These are phyloP conservation scores for Podospora conica DNA, from an alignment of 495 filamentous ascomycete species.

Conservation along the genomic window DNA sequence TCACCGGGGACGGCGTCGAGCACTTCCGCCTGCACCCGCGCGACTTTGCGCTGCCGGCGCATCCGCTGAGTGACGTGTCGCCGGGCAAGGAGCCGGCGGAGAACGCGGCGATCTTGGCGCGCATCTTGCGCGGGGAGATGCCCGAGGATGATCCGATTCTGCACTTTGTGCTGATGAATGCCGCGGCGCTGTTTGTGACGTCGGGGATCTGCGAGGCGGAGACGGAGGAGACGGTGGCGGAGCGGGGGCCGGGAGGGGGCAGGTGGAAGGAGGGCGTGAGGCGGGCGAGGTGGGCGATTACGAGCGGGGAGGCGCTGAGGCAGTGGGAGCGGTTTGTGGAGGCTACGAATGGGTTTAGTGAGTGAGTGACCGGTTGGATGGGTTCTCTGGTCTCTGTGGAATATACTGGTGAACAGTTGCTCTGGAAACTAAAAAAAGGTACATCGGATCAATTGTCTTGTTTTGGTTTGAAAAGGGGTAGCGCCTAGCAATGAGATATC, in stretches of 20 bases:
- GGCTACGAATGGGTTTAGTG: conserved; percentile 36
- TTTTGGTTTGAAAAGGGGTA: neutral
- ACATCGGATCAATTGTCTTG: neutral
- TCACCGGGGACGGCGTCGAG: conserved; percentile 53
- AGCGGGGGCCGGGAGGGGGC: conserved; percentile 73
- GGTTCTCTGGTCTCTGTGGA: neutral
- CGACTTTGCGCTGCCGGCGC: conserved; percentile 76
- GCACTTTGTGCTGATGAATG: conserved; percentile 91
- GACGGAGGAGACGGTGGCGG: conserved; percentile 67
- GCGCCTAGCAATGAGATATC: neutral
- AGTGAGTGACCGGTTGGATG: neutral
- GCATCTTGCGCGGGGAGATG: conserved; percentile 67
- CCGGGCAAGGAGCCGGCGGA: conserved; percentile 79
- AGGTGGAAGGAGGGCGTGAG: conserved; percentile 92
- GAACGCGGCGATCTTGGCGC: conserved; percentile 77
- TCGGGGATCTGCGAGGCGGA: conserved; percentile 83
- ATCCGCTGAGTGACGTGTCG: conserved; percentile 69
- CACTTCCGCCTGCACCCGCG: conserved; percentile 67
- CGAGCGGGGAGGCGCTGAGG: conserved; percentile 72
- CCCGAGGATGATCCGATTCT: conserved; percentile 72
- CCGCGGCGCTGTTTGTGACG: conserved; percentile 77
- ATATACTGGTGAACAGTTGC: neutral
- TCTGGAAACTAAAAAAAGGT: neutral
- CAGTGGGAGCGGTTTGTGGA: conserved; percentile 66
- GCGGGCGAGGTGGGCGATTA: conserved; percentile 73